Conservation (phyloP, 1,284 basidiomycete species). For the Meira miltonrushii region DNA sequence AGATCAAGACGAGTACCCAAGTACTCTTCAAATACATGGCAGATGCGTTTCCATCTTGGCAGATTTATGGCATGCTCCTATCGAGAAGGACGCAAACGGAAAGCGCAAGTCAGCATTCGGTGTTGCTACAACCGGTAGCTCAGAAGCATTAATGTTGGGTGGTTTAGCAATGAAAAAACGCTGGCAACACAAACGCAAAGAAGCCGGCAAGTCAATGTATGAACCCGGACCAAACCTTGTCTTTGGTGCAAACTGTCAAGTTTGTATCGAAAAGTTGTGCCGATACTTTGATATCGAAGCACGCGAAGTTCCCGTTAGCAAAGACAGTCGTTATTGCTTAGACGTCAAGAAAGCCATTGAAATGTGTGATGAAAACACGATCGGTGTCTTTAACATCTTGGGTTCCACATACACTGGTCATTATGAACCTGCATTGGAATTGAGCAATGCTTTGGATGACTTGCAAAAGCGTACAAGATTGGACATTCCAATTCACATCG, state of each 20-base stretch:
- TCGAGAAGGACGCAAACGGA: slow-evolving; percentile 24
- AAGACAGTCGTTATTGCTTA: slow-evolving; percentile 62
- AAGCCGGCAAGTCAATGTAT: slow-evolving; percentile 59
- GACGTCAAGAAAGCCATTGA: slow-evolving; percentile 79
- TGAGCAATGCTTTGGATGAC: slow-evolving; percentile 76
- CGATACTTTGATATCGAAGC: slow-evolving; percentile 81
- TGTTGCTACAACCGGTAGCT: slow-evolving; percentile 88
- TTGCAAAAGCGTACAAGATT: slow-evolving; percentile 74
- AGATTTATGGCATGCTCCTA: slow-evolving; percentile 77
- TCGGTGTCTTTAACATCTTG: slow-evolving; percentile 58
- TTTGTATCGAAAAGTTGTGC: slow-evolving; percentile 59
- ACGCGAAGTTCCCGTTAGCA: slow-evolving; percentile 40
- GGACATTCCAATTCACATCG: slow-evolving; percentile 61
- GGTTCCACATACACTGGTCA: slow-evolving; percentile 81
- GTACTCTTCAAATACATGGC: slow-evolving; percentile 46
- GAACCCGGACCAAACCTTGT: slow-evolving; percentile 64
- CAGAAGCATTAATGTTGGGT: slow-evolving; percentile 81
- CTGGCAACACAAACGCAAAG: slow-evolving; percentile 85
- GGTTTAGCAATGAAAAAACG: slow-evolving; percentile 89
- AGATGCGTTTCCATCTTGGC: slow-evolving; percentile 72
- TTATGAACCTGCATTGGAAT: slow-evolving; percentile 84
- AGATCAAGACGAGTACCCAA: slow-evolving; percentile 80
- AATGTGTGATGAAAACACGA: slow-evolving; percentile 79
- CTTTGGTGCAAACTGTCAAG: slow-evolving; percentile 76
- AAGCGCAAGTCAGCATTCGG: slow-evolving; percentile 40